Conservation (phyloP, 2,329 filamentous ascomycete species). For the Nemania sp. region DNA sequence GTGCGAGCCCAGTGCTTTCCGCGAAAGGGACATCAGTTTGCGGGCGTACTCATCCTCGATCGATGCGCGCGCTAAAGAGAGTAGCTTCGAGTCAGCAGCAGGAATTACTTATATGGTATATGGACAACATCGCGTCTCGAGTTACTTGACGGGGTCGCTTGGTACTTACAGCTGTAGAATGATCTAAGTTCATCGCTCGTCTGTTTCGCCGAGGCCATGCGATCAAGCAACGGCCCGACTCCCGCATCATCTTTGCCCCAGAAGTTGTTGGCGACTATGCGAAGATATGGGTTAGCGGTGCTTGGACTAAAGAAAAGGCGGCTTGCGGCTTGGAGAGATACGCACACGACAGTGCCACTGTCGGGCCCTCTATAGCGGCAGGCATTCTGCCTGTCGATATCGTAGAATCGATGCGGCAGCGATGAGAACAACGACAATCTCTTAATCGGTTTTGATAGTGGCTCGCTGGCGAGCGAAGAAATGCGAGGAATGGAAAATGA, state of each 20-base stretch:
- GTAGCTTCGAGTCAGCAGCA: background rate
- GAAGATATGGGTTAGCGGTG: constrained; percentile 24
- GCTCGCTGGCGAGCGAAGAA: background rate
- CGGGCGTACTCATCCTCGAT: constrained; percentile 97
- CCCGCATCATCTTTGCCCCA: constrained; percentile 99
- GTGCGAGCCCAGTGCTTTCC: constrained; percentile 86
- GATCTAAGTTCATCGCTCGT: constrained; percentile 91
- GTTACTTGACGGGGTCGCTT: background rate
- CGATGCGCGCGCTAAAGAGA: constrained; percentile 72
- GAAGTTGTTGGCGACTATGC: constrained; percentile 94
- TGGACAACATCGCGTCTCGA: no score
- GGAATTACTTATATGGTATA: background rate
- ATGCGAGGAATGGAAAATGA: no score
- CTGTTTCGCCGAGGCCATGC: constrained; percentile 92
- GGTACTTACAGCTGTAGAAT: constrained; percentile 76
- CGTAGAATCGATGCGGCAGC: no score
- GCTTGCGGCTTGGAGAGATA: background rate
- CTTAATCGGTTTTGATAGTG: background rate
- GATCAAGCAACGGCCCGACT: constrained; percentile 86
- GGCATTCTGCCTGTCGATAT: constrained; percentile 26
- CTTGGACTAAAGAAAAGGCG: background rate
- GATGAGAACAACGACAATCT: constrained; percentile 28
- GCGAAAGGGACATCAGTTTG: constrained; percentile 82
- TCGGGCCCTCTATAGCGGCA: constrained; percentile 29
- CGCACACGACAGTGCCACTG: constrained; percentile 40